Base-by-base conservation (phyloP, 2,329 filamentous ascomycete species). In the Teratosphaeria epicoccoides region DNA sequence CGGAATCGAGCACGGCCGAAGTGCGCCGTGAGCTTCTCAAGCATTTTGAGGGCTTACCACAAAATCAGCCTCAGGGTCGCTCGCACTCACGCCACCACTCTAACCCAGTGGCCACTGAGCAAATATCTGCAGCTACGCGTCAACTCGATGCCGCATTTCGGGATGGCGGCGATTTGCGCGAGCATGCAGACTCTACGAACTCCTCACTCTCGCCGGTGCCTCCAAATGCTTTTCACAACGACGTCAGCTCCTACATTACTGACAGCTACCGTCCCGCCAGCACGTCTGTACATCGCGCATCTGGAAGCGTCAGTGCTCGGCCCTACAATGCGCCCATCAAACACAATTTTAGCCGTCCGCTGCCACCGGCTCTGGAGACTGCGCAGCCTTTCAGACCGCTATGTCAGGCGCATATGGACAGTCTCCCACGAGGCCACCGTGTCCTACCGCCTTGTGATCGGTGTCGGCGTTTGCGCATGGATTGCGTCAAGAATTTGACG, bases 371-470 rank as follows among this genome's bases (percentile, higher is more conserved):
- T 11, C 58, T 67, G 23, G 66, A 69, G 48, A 64, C 61, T 53
- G 61, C 59, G 26, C 66, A 69, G 53, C 66, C 66, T 1, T 69
- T 67, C 49, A 56, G 66, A 43, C 61, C 63, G 17, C 55, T 68
- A 6, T 69, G 66, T 49, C 66, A 69, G 53, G 62, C 84, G 37
- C 81, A 83, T 53, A 87, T 91, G 70, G 88, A 95, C 60, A 81
- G 82, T 48, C 70, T 94, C 3, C 75, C 78, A 46, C 83, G 86
- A 46, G 87, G 87, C 3, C 85, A 88, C 50, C 74, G 80, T 5
- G 86, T 95, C 47, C 70, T 81, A n/a, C 89, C 88, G 9, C 87
- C 88, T 0, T 95, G 88, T 64, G 89, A 95, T 65, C 77, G 88
- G 33, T 95, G 88, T 65, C 78, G 88, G 44, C 78, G 88, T 25